These are phyloP conservation scores for Agapanthus africanus DNA, from an alignment of 106 monocot species.

Conservation along the genomic window DNA sequence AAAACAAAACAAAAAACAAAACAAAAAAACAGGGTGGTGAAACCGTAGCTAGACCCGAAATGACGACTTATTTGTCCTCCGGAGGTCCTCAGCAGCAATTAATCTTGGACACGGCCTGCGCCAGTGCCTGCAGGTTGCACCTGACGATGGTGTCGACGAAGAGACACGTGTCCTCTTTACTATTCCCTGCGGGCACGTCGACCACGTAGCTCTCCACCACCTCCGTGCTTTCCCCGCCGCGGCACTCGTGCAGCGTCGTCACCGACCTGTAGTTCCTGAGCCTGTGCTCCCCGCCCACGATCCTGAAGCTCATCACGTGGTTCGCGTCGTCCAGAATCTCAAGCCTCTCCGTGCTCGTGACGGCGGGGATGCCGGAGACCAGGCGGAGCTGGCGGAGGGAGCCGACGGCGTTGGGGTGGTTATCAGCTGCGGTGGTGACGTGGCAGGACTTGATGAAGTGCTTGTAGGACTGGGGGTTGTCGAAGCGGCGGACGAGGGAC, in stretches of 20 bases:
- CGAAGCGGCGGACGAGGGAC: slow-evolving; percentile 61
- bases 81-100: too few species aligned
- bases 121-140: slow-evolving; percentile 55
- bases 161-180: slow-evolving; percentile 42
- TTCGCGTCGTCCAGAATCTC: slow-evolving; percentile 69
- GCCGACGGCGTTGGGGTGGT: slow-evolving; percentile 31
- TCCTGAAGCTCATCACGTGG: slow-evolving; percentile 53
- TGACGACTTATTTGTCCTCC: too few species aligned
- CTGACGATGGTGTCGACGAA: slow-evolving; percentile 67
- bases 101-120: slow-evolving; percentile 29
- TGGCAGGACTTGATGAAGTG: slow-evolving; percentile 62
- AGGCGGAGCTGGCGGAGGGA: slow-evolving; percentile 47
- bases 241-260: slow-evolving; percentile 44
- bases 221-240: slow-evolving; percentile 12
- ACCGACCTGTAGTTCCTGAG: slow-evolving; percentile 56
- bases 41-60: too few species aligned
- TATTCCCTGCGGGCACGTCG: slow-evolving; percentile 59
- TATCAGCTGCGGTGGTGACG: slow-evolving; percentile 18
- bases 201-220: slow-evolving; percentile 67
- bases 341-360: slow-evolving; percentile 42
- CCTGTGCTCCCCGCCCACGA: slow-evolving; percentile 63
- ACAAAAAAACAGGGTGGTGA: too few species aligned
- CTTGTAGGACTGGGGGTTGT: slow-evolving; percentile 60
- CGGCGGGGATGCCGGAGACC: slow-evolving; percentile 61
- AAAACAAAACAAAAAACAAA: too few species aligned